A percentile compares a stretch with the other conserved stretches of the same genome.
These are phyloP conservation scores for Eustoma russellianum DNA, from an alignment of 257 asterid genomes.

Conservation along the genomic window DNA sequence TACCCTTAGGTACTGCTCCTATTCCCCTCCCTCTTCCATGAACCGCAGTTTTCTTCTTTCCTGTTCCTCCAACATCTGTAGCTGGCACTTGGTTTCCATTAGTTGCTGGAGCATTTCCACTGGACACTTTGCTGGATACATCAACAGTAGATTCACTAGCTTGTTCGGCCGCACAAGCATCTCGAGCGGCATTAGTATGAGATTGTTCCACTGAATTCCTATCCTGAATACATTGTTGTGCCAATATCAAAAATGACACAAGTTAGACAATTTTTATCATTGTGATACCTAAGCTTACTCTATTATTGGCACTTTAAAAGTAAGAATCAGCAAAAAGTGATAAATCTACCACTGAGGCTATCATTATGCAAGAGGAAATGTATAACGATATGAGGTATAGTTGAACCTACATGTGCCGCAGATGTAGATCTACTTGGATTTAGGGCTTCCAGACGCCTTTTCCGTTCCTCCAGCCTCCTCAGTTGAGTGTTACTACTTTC, in stretches of 20 bases:
- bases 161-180: constrained; percentile 38
- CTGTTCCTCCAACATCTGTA: constrained; percentile 43
- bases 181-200: constrained; percentile 26
- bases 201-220: constrained; percentile 31
- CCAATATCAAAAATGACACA: constrained; percentile 4
- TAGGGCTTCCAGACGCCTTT: constrained; percentile 78
- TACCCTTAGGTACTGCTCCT: constrained; percentile 67
- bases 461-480: constrained; percentile 81
- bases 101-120: constrained; percentile 18
- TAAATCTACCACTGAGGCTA: too few relatives aligned
- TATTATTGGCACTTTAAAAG: too few relatives aligned
- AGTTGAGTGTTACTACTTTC: constrained; percentile 74
- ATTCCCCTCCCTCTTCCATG: constrained; percentile 72
- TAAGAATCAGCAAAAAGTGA: too few relatives aligned
- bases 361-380: constrained; percentile 15
- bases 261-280: too few relatives aligned
- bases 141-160: constrained; percentile 22
- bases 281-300: too few relatives aligned
- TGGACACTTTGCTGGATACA: constrained; percentile 22
- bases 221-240: constrained; percentile 29
- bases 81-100: constrained; percentile 39
- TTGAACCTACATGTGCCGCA: constrained; percentile 35
- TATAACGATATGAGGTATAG: background rate
- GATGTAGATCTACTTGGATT: constrained; percentile 62
- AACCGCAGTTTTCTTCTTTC: constrained; percentile 42